Evolutionary conservation across 352 stramenopile genomes (phyloP).

Genomic region (Globisporangium echinulatum): DNA sequence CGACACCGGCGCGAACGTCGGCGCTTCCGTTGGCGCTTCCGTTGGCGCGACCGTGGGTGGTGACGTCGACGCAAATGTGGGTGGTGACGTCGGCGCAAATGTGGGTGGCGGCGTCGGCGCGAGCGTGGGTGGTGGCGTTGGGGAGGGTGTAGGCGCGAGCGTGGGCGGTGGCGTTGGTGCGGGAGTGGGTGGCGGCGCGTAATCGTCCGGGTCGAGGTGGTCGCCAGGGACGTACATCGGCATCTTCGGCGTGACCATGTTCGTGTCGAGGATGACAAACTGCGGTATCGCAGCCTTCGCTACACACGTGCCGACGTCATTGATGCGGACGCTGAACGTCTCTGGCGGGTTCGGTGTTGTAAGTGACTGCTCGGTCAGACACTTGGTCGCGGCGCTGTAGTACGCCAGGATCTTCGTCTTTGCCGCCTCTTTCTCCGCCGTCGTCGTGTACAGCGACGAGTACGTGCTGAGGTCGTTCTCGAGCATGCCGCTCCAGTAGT

Average conservation of each 20-base stretch:
- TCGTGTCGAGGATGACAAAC: conserved; percentile 4
- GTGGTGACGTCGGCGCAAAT: neutral
- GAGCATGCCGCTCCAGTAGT: conserved; percentile 1
- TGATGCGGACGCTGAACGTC: conserved; percentile 1
- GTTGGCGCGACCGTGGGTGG: neutral
- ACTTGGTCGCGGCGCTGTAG: conserved; percentile 2
- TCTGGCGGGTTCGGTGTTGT: neutral
- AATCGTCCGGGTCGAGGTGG: conserved; percentile 3
- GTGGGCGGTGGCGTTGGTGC: neutral
- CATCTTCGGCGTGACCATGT: neutral
- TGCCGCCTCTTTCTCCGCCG: neutral
- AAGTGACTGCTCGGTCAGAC: neutral
- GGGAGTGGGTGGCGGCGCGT: neutral
- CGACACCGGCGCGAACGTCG: neutral
- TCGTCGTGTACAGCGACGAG: neutral
- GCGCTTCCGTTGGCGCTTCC: neutral
- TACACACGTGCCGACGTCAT: neutral
- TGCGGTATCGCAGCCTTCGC: neutral
- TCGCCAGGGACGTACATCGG: conserved; percentile 5
- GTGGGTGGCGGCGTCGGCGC: no score
- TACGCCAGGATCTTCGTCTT: conserved; percentile 1
- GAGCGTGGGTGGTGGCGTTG: neutral
- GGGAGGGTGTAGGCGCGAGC: no score
- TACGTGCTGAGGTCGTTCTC: conserved; percentile 3
- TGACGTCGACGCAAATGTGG: neutral